phyloP scores from a whole-genome alignment of 495 filamentous ascomycete species.

The Thermochaetoides thermophila region DNA sequence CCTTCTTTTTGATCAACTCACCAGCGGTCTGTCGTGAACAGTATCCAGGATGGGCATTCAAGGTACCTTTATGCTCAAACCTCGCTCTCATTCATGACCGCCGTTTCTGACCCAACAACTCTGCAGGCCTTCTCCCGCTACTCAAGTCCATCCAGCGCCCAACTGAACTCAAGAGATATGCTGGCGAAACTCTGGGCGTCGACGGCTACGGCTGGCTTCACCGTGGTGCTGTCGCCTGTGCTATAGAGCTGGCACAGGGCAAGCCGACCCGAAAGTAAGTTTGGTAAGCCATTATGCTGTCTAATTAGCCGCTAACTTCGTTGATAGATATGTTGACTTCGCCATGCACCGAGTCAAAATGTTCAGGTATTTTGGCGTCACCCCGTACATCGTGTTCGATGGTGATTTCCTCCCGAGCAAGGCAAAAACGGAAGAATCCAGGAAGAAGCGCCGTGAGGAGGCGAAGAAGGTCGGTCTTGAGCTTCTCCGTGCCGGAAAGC shows the following conservation, averaged over 20 bases:
- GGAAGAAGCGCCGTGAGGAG: slow-evolving; percentile 54
- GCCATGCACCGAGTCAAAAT: slow-evolving; percentile 82
- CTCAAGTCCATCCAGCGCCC: slow-evolving; percentile 93
- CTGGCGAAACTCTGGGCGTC: slow-evolving; percentile 76
- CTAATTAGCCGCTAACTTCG: slow-evolving; percentile 2
- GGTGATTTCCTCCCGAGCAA: slow-evolving; percentile 94
- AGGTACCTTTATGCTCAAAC: slow-evolving; percentile 34
- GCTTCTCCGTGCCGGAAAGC: slow-evolving; percentile 61
- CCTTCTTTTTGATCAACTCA: too few relatives aligned
- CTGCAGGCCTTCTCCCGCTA: slow-evolving; percentile 61
- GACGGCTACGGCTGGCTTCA: slow-evolving; percentile 99
- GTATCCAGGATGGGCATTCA: slow-evolving; percentile 64
- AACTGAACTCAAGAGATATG: slow-evolving; percentile 71
- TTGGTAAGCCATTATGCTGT: too few relatives aligned
- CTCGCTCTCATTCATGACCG: not conserved
- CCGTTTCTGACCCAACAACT: slow-evolving; percentile 9
- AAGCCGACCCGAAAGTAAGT: slow-evolving; percentile 75
- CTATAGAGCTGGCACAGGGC: slow-evolving; percentile 77
- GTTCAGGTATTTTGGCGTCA: slow-evolving; percentile 84
- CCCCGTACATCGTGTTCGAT: slow-evolving; percentile 88
- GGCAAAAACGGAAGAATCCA: slow-evolving; percentile 68
- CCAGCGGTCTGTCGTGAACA: too few relatives aligned
- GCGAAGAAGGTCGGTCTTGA: slow-evolving; percentile 62
- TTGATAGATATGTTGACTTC: slow-evolving; percentile 74
- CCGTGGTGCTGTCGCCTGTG: slow-evolving; percentile 79